Percentiles rank a stretch among this genome's conserved stretches.
Evolutionary conservation across 352 stramenopile species (phyloP).

Genomic region (Phytopythium chamaehyphon): DNA sequence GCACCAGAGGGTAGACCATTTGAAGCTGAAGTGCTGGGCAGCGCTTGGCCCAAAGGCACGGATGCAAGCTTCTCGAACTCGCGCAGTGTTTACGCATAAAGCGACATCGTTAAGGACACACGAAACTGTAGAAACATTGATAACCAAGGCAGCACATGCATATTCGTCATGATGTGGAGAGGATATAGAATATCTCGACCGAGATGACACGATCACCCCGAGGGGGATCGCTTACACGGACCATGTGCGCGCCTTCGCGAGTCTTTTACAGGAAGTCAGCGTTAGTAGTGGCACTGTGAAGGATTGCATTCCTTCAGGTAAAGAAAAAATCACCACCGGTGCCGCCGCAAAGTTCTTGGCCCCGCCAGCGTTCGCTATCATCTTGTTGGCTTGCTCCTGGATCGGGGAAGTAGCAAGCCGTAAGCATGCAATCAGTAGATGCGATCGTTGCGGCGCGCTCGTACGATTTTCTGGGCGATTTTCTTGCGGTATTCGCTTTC

Average conservation of each 20-base stretch:
- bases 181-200: slow-evolving; percentile 79
- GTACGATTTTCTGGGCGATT: slow-evolving; percentile 65
- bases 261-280: slow-evolving; percentile 26
- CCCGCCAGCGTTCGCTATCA: slow-evolving; percentile 37
- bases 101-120: slow-evolving; percentile 7
- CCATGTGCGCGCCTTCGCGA: slow-evolving; percentile 64
- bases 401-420: not conserved
- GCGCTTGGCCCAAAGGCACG: slow-evolving; percentile 49
- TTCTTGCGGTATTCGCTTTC: slow-evolving; percentile 70
- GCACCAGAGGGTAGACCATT: not conserved
- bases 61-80: slow-evolving; percentile 72
- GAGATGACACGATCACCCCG: slow-evolving; percentile 47
- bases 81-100: slow-evolving; percentile 53
- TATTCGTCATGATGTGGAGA: slow-evolving; percentile 10
- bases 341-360: slow-evolving; percentile 43
- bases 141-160: no score
- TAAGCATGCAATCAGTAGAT: not conserved
- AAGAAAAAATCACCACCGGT: slow-evolving; percentile 20
- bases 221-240: slow-evolving; percentile 42
- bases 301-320: not conserved
- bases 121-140: not conserved
- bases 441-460: not conserved
- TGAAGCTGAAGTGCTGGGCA: slow-evolving; percentile 2
- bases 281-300: not conserved
- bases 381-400: slow-evolving; percentile 77